These are phyloP conservation scores for Inga laurina DNA, from an alignment of 306 rosid genomes.

Conservation along the genomic window DNA sequence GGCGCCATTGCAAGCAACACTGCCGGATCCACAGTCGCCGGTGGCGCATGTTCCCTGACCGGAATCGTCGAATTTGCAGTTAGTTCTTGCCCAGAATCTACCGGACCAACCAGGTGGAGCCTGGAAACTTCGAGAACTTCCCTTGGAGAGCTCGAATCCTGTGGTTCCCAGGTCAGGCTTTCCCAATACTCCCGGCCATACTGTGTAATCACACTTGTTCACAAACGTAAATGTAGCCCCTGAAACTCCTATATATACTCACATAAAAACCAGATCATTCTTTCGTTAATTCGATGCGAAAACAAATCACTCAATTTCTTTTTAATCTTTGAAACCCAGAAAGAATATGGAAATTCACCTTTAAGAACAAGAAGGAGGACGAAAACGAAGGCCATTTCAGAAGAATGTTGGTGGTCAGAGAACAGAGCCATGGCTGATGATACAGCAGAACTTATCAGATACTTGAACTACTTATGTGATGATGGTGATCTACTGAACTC, in stretches of 20 bases:
- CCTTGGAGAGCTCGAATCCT: conserved; percentile 67
- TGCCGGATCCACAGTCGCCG: conserved; percentile 81
- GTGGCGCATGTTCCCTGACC: conserved; percentile 61
- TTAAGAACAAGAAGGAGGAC: conserved; percentile 34
- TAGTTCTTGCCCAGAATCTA: conserved; percentile 83
- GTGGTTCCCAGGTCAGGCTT: conserved; percentile 69
- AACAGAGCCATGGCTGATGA: conserved; percentile 34
- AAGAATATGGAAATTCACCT: conserved; percentile 41
- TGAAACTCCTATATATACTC: conserved; percentile 41
- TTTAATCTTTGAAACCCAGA: background rate
- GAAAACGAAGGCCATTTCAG: conserved; percentile 27
- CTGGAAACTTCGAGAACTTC: conserved; percentile 50
- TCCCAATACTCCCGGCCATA: conserved; percentile 93
- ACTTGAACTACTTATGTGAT: background rate
- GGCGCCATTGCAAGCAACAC: conserved; percentile 66
- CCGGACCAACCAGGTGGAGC: conserved; percentile 90
- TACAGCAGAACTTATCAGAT: background rate
- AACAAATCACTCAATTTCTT: background rate
- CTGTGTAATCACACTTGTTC: conserved; percentile 80
- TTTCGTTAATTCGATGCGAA: background rate
- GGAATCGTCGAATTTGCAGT: conserved; percentile 59
- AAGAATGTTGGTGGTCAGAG: conserved; percentile 34
- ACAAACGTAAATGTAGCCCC: conserved; percentile 76
- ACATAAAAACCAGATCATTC: conserved; percentile 8
- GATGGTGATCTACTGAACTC: background rate